Evolutionary conservation across 805 yeast species (phyloP).

Genomic region (Candida andamanensis): DNA sequence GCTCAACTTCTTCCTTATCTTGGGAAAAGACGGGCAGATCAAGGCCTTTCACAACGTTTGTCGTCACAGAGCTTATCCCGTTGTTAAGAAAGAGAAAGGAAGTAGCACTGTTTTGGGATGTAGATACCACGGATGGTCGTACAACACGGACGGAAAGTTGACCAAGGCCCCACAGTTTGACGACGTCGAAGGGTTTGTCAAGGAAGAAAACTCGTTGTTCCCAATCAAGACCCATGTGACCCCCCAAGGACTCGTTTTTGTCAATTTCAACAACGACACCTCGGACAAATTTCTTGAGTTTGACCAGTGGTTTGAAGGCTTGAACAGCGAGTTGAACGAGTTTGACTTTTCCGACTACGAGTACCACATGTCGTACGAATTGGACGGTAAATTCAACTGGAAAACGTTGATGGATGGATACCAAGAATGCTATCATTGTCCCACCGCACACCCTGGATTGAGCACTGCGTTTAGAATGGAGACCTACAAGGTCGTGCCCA

Average conservation of each 20-base stretch:
- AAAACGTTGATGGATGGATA: slow-evolving; percentile 64
- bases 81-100: slow-evolving; percentile 53
- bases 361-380: slow-evolving; percentile 59
- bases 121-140: slow-evolving; percentile 63
- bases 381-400: slow-evolving; percentile 63
- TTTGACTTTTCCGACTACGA: slow-evolving; percentile 58
- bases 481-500: slow-evolving; percentile 61
- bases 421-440: slow-evolving; percentile 66
- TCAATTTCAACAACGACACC: slow-evolving; percentile 46
- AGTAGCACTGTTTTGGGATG: slow-evolving; percentile 56
- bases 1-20: slow-evolving; percentile 51
- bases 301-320: slow-evolving; percentile 48
- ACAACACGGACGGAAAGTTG: slow-evolving; percentile 54
- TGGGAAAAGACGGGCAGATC: slow-evolving; percentile 45
- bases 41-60: slow-evolving; percentile 63
- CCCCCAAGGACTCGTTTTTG: slow-evolving; percentile 51
- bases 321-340: slow-evolving; percentile 49
- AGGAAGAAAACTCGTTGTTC: slow-evolving; percentile 50
- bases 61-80: slow-evolving; percentile 63
- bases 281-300: slow-evolving; percentile 38
- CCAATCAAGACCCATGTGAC: slow-evolving; percentile 52
- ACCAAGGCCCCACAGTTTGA: slow-evolving; percentile 62
- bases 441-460: slow-evolving; percentile 62
- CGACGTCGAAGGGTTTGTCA: slow-evolving; percentile 52
- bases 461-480: slow-evolving; percentile 55